Evolutionary conservation across 106 monocot species (phyloP).

Genomic region (Iris macrosiphon): DNA sequence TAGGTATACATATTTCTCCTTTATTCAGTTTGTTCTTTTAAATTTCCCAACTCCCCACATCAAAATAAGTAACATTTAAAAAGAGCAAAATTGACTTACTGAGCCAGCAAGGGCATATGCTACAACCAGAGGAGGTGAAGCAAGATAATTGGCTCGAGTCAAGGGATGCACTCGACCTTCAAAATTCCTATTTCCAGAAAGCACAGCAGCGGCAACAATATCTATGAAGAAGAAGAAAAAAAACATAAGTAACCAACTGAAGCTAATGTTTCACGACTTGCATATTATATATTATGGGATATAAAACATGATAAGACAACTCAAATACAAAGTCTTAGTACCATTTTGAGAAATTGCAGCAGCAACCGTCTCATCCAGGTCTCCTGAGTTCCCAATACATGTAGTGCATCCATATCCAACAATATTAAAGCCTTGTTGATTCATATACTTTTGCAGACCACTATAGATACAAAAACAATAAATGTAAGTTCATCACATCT

Average conservation of each 20-base stretch:
- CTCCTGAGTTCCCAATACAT: slow-evolving; percentile 86
- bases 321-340: slow-evolving; percentile 7
- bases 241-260: not conserved
- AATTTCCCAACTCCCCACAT: too few relatives aligned
- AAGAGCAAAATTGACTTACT: slow-evolving; percentile 15
- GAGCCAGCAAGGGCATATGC: slow-evolving; percentile 89
- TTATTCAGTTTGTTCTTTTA: too few relatives aligned
- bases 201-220: slow-evolving; percentile 67
- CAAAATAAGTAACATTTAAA: too few relatives aligned
- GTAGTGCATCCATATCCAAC: slow-evolving; percentile 88
- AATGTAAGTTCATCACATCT: not conserved
- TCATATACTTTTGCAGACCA: slow-evolving; percentile 65
- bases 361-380: slow-evolving; percentile 59
- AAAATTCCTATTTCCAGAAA: slow-evolving; percentile 79
- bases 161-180: slow-evolving; percentile 78
- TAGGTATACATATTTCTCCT: too few relatives aligned
- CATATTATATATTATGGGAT: not conserved
- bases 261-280: not conserved
- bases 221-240: slow-evolving; percentile 22
- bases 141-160: slow-evolving; percentile 79
- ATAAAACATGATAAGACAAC: too few relatives aligned
- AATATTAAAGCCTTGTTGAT: slow-evolving; percentile 69
- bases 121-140: slow-evolving; percentile 79
- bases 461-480: slow-evolving; percentile 22
- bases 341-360: slow-evolving; percentile 76